phyloP scores from a whole-genome alignment of 1,284 basidiomycete genomes.

The Melampsora americana region DNA sequence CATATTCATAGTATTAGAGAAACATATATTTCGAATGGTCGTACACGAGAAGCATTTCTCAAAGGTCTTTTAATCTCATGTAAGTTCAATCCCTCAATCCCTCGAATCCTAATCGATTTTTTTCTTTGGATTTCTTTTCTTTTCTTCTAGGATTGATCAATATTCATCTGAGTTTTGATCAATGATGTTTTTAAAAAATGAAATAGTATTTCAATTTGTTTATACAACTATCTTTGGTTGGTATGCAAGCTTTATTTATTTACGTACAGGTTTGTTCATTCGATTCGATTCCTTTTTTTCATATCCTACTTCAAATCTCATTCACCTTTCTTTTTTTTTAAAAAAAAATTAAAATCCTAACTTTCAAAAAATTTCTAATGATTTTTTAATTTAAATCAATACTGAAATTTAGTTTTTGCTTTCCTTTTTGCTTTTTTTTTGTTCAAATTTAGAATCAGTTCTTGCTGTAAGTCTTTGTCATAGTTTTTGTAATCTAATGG shows the following conservation, averaged over 20 bases:
- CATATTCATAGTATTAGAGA: constrained; percentile 91
- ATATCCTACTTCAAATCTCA: not conserved
- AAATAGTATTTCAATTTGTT: constrained; percentile 26
- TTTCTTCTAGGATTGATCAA: too few relatives aligned
- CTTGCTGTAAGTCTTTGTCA: constrained; percentile 68
- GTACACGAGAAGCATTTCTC: constrained; percentile 55
- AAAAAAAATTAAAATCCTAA: too few relatives aligned
- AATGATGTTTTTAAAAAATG: too few relatives aligned
- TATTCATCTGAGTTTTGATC: too few relatives aligned
- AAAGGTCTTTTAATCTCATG: not conserved
- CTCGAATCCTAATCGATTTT: not conserved
- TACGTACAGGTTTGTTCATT: constrained; percentile 65
- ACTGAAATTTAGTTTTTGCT: too few relatives aligned
- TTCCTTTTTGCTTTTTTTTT: too few relatives aligned
- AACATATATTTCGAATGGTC: constrained; percentile 68
- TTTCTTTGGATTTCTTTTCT: too few relatives aligned
- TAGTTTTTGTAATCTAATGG: constrained; percentile 91
- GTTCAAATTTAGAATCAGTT: constrained; percentile 52
- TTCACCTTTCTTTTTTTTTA: too few relatives aligned
- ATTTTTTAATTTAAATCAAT: too few relatives aligned
- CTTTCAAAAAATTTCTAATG: too few relatives aligned
- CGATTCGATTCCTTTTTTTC: too few relatives aligned
- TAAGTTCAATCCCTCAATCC: not conserved
- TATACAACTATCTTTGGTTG: constrained; percentile 44
- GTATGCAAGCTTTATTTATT: constrained; percentile 67